Conservation (phyloP, 257 asterid genomes). For the Perilla frutescens region DNA sequence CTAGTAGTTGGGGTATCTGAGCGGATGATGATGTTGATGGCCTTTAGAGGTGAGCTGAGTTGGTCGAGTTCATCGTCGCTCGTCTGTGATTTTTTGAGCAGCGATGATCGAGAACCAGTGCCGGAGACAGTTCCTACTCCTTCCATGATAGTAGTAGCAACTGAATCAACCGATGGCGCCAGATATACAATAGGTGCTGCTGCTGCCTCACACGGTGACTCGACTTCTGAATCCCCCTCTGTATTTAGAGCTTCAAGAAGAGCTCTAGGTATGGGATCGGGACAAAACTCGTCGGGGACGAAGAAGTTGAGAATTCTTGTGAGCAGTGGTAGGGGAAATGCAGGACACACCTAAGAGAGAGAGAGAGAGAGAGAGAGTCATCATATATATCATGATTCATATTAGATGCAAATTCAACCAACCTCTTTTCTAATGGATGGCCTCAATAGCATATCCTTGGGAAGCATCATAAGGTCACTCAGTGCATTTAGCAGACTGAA, state of each 20-base stretch:
- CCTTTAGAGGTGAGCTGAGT: constrained; percentile 62
- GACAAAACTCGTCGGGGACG: constrained; percentile 83
- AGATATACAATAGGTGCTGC: constrained; percentile 52
- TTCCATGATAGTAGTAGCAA: constrained; percentile 33
- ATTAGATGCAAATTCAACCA: background rate
- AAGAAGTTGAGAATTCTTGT: constrained; percentile 72
- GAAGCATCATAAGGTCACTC: constrained; percentile 97
- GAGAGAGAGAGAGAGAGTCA: too few relatives aligned
- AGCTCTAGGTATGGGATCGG: constrained; percentile 70
- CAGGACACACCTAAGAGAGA: constrained; percentile 70
- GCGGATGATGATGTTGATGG: constrained; percentile 34
- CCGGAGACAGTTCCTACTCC: too few relatives aligned
- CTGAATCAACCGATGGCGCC: constrained; percentile 56
- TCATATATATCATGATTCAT: too few relatives aligned
- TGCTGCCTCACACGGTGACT: constrained; percentile 61
- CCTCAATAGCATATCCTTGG: constrained; percentile 80
- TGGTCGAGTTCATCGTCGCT: constrained; percentile 84
- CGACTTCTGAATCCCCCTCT: constrained; percentile 64
- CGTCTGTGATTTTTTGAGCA: constrained; percentile 72
- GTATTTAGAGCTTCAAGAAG: constrained; percentile 72
- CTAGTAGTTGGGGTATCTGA: constrained; percentile 22
- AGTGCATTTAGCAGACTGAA: constrained; percentile 76
- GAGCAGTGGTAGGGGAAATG: constrained; percentile 63
- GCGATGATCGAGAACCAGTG: background rate
- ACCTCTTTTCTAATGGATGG: constrained; percentile 82